Conservation (phyloP, 1,284 basidiomycete species). For the Apiotrichum akiyoshidainum region DNA sequence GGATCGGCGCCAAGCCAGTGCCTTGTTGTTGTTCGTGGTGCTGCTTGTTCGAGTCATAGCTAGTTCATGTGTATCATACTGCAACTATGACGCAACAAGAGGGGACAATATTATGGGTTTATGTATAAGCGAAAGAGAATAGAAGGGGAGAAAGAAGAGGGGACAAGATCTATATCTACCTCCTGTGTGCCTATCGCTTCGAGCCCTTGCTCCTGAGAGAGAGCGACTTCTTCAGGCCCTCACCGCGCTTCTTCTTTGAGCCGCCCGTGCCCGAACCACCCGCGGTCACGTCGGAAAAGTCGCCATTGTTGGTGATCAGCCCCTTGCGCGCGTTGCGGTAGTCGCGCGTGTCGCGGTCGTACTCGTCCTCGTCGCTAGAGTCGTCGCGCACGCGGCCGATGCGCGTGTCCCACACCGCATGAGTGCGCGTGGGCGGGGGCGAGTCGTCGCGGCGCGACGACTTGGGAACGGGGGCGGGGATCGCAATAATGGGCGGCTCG, state of each 20-base stretch:
- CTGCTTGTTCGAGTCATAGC: too few relatives aligned
- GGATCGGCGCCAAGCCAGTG: too few relatives aligned
- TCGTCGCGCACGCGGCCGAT: conserved; percentile 46
- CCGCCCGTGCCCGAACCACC: background rate
- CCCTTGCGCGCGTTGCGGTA: conserved; percentile 34
- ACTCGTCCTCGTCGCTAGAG: conserved; percentile 42
- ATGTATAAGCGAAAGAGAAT: too few relatives aligned
- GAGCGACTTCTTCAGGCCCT: background rate
- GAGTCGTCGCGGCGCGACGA: conserved; percentile 7
- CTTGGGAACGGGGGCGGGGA: background rate
- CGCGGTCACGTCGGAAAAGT: background rate
- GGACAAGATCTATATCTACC: too few relatives aligned
- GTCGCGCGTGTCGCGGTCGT: conserved; percentile 26
- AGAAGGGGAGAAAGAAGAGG: too few relatives aligned
- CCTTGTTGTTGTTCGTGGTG: too few relatives aligned
- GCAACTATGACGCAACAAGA: too few relatives aligned
- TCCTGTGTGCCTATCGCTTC: background rate
- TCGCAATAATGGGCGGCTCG: background rate
- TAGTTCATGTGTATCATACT: too few relatives aligned
- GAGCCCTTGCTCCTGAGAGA: conserved; percentile 17
- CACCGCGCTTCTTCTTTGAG: conserved; percentile 4
- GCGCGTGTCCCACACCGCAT: conserved; percentile 37
- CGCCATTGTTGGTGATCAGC: conserved; percentile 11
- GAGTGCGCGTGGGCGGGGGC: conserved; percentile 1
- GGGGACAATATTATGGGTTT: too few relatives aligned